Evolutionary conservation across 352 stramenopile species (phyloP).

Genomic region (Pythium pectinolyticum): DNA sequence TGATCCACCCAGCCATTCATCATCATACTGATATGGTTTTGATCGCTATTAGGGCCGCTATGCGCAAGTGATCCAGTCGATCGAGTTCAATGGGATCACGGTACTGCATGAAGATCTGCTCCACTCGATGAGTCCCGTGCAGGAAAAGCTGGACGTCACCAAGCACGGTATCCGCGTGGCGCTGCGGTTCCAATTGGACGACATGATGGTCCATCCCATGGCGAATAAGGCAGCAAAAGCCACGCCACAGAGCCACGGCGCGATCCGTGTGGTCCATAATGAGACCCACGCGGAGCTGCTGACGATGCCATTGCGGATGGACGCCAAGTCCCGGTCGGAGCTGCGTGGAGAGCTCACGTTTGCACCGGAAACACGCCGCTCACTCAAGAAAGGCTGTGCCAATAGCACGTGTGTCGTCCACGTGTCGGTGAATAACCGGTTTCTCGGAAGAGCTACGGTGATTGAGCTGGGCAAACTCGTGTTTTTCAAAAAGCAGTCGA

Average conservation of each 20-base stretch:
- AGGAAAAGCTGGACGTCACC: slow-evolving; percentile 25
- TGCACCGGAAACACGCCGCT: slow-evolving; percentile 10
- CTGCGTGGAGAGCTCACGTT: slow-evolving; percentile 14
- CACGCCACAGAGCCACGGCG: slow-evolving; percentile 12
- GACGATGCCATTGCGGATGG: slow-evolving; percentile 13
- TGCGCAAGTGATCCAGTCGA: slow-evolving; percentile 20
- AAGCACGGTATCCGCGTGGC: slow-evolving; percentile 12
- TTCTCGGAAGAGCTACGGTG: slow-evolving; percentile 15
- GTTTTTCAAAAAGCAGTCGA: slow-evolving; percentile 19
- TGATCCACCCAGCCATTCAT: background rate
- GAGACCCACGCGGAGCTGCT: slow-evolving; percentile 12
- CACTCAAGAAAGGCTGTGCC: slow-evolving; percentile 11
- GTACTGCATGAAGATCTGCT: slow-evolving; percentile 26
- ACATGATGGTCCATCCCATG: slow-evolving; percentile 17
- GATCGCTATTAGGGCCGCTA: slow-evolving; percentile 16
- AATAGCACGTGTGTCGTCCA: slow-evolving; percentile 20
- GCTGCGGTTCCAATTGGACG: slow-evolving; percentile 25
- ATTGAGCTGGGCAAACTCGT: slow-evolving; percentile 24
- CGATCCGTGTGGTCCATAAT: slow-evolving; percentile 23
- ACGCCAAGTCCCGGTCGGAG: slow-evolving; percentile 5
- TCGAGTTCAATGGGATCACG: slow-evolving; percentile 28
- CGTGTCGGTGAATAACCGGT: slow-evolving; percentile 19
- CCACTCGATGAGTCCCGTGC: slow-evolving; percentile 22
- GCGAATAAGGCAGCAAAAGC: too few species aligned
- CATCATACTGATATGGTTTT: background rate